A percentile compares a stretch with the other conserved stretches of the same genome.
Evolutionary conservation across 441 rosid genomes (phyloP).

Genomic region (Brassica hybrid): DNA sequence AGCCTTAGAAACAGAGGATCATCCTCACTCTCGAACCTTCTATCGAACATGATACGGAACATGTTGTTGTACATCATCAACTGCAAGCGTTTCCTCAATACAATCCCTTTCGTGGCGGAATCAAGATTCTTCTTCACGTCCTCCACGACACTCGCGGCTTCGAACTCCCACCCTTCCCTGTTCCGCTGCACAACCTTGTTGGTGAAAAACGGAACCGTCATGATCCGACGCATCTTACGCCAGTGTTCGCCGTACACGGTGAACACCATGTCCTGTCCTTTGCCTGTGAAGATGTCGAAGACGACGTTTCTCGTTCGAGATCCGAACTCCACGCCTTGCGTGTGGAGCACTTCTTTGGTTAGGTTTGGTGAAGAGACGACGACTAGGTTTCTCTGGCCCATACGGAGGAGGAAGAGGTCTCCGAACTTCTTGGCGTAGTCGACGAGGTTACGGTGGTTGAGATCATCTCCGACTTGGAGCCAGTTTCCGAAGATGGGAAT

Average conservation of each 20-base stretch:
- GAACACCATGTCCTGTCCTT: conserved; percentile 98
- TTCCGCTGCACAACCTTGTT: conserved; percentile 90
- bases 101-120: conserved; percentile 67
- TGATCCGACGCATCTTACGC: conserved; percentile 95
- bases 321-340: conserved; percentile 95
- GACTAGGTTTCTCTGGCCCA: conserved; percentile 93
- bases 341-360: conserved; percentile 85
- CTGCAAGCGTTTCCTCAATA: conserved; percentile 72
- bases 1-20: conserved; percentile 72
- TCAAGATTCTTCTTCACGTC: conserved; percentile 79
- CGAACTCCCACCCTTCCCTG: conserved; percentile 78
- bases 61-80: conserved; percentile 95
- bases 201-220: conserved; percentile 98
- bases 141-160: conserved; percentile 77
- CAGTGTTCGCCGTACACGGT: conserved; percentile 96
- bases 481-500: conserved; percentile 93
- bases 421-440: conserved; percentile 83
- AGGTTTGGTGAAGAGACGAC: conserved; percentile 88
- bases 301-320: conserved; percentile 90
- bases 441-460: conserved; percentile 85
- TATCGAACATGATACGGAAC: conserved; percentile 89
- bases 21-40: conserved; percentile 79
- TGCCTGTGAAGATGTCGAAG: conserved; percentile 95
- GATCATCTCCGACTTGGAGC: conserved; percentile 97
- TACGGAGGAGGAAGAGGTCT: conserved; percentile 71